Conservation (phyloP, 257 asterid species). For the Catharanthus roseus region DNA sequence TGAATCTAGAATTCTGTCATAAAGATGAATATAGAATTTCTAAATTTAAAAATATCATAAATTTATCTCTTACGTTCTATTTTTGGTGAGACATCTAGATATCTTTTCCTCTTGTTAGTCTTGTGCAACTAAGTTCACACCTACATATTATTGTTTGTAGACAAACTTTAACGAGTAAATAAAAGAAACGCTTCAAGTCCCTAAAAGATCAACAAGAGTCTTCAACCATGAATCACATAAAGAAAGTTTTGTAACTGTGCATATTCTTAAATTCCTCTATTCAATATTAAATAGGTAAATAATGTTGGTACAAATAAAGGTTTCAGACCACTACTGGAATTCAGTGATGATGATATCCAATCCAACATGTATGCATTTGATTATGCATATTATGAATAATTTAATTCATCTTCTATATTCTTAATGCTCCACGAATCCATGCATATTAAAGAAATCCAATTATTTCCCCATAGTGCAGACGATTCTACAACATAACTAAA, state of each 20-base stretch:
- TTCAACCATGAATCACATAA: not conserved
- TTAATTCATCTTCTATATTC: not conserved
- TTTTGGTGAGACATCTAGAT: not conserved
- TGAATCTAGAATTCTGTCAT: not conserved
- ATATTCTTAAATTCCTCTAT: not conserved
- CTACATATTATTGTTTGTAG: not conserved
- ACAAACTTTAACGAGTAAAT: not conserved
- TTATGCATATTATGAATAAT: not conserved
- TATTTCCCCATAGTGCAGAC: not conserved
- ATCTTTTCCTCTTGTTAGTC: not conserved
- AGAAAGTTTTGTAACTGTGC: not conserved
- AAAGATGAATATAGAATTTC: not conserved
- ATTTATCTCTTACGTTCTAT: not conserved
- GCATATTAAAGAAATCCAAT: not conserved
- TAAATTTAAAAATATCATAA: not conserved
- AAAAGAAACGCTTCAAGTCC: not conserved
- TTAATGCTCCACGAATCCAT: not conserved
- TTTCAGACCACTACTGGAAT: conserved; percentile 88
- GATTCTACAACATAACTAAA: not conserved
- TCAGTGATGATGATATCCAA: conserved; percentile 71
- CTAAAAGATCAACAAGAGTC: not conserved
- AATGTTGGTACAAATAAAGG: conserved; percentile 99
- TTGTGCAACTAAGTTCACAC: not conserved
- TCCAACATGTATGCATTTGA: conserved; percentile 55
- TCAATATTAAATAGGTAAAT: conserved; percentile 50